A percentile compares a stretch with the other conserved stretches of the same genome.
Evolutionary conservation across 805 yeast genomes (phyloP).

Genomic region (Teunomyces aglyptinius): DNA sequence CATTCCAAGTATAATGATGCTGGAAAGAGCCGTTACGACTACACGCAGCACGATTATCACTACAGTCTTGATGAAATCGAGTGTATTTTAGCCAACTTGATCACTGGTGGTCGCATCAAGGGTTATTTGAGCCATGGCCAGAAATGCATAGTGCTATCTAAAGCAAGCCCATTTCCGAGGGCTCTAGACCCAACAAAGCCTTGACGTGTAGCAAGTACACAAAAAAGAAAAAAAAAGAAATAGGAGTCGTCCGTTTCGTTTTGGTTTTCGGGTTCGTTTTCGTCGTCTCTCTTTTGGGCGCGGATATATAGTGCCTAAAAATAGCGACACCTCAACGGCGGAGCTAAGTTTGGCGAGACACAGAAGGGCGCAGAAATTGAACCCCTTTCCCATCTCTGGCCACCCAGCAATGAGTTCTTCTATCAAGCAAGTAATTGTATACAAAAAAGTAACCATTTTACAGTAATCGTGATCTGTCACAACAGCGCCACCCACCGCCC

Average conservation of each 20-base stretch:
- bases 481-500: not conserved
- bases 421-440: no score
- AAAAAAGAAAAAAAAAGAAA: not conserved
- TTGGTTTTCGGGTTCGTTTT: not conserved
- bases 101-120: slow-evolving; percentile 58
- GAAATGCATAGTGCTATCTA: slow-evolving; percentile 71
- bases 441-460: no score
- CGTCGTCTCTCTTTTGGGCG: not conserved
- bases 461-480: no score
- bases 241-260: not conserved
- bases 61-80: slow-evolving; percentile 55
- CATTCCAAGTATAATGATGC: slow-evolving; percentile 16
- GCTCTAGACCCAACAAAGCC: not conserved
- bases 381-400: no score
- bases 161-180: slow-evolving; percentile 67
- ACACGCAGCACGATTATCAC: slow-evolving; percentile 4
- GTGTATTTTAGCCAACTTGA: slow-evolving; percentile 64
- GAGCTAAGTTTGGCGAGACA: not conserved
- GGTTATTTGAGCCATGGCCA: slow-evolving; percentile 83
- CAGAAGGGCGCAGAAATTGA: not conserved
- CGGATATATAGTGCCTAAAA: slow-evolving; percentile 1
- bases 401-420: no score
- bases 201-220: not conserved
- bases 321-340: not conserved
- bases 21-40: not conserved